A percentile compares a stretch with the other conserved stretches of the same genome.
Conservation (phyloP, 768 basidiomycete species). For the Harrya chromipes region DNA sequence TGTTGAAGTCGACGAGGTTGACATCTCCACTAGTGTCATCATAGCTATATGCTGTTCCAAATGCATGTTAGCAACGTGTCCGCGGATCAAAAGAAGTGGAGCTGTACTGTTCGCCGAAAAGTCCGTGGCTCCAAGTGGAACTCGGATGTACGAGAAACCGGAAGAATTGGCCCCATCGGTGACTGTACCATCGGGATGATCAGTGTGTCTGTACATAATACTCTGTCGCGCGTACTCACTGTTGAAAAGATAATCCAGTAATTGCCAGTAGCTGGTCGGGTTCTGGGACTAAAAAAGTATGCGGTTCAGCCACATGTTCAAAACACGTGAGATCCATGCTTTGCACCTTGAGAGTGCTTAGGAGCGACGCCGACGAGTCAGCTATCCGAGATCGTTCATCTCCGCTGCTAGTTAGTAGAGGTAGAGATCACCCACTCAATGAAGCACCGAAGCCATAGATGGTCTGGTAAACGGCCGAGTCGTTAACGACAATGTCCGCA, state of each 20-base stretch:
- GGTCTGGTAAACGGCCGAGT: constrained; percentile 52
- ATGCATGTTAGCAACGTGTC: constrained; percentile 3
- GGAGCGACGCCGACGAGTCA: constrained; percentile 62
- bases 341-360: constrained; percentile 63
- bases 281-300: constrained; percentile 42
- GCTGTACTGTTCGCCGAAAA: constrained; percentile 58
- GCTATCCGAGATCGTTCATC: constrained; percentile 38
- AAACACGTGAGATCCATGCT: not conserved
- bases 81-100: not conserved
- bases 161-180: constrained; percentile 60
- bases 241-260: constrained; percentile 59
- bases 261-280: constrained; percentile 51
- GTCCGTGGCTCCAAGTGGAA: constrained; percentile 72
- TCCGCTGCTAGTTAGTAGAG: not conserved
- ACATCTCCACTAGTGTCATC: constrained; percentile 64
- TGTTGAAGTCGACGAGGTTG: constrained; percentile 53
- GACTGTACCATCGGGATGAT: constrained; percentile 29
- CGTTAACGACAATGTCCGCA: constrained; percentile 63
- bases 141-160: constrained; percentile 65
- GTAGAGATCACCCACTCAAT: constrained; percentile 44
- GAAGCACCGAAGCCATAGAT: constrained; percentile 67
- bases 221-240: constrained; percentile 10
- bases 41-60: constrained; percentile 54
- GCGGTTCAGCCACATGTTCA: not conserved
- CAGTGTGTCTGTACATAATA: not conserved